Evolutionary conservation across 1,284 basidiomycete genomes (phyloP).

Genomic region (Sanghuangporus baumii): DNA sequence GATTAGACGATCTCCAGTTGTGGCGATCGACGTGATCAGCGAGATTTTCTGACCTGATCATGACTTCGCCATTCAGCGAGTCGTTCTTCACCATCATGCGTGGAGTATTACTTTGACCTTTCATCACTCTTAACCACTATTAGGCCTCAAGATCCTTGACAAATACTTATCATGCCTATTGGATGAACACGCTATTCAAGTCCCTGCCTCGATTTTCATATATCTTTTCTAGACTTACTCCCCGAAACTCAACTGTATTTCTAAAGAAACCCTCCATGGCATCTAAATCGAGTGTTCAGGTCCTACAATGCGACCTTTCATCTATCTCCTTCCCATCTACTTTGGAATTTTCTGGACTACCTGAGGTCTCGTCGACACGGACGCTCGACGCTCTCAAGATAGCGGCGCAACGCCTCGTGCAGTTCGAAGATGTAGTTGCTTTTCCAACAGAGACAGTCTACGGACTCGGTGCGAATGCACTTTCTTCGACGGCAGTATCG

Average conservation of each 20-base stretch:
- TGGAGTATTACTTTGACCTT: not conserved
- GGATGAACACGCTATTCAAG: not conserved
- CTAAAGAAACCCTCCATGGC: not conserved
- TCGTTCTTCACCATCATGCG: not conserved
- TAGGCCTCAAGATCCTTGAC: not conserved
- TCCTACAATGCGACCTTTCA: constrained; percentile 50
- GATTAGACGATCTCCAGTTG: not conserved
- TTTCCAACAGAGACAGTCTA: constrained; percentile 99
- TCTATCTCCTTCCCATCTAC: constrained; percentile 45
- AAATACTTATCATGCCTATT: not conserved
- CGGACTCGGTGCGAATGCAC: constrained; percentile 86
- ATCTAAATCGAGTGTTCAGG: constrained; percentile 19
- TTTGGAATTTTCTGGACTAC: constrained; percentile 27
- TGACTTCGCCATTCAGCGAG: not conserved
- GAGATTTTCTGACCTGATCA: not conserved
- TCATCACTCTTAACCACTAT: not conserved
- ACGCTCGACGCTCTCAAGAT: constrained; percentile 41
- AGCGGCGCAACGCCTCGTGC: constrained; percentile 44
- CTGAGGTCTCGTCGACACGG: constrained; percentile 38
- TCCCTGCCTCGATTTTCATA: not conserved
- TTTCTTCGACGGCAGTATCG: constrained; percentile 58
- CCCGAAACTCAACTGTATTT: not conserved
- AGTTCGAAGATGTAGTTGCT: constrained; percentile 56
- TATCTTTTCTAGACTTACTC: not conserved
- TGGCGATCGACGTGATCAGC: not conserved